Conservation (phyloP, 345 rosid species). For the Populus pruinosa region DNA sequence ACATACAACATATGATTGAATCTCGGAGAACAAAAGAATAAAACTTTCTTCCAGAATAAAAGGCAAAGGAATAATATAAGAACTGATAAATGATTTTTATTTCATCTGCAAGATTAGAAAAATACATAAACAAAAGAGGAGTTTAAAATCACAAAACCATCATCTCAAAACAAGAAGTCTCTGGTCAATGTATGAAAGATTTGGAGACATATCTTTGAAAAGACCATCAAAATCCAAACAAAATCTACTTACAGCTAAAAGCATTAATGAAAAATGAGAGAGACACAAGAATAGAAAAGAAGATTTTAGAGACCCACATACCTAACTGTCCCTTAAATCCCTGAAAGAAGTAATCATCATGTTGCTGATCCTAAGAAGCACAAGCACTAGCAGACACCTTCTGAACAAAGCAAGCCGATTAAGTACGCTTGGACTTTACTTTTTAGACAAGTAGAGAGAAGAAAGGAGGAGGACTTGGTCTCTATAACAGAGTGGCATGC, state of each 20-base stretch:
- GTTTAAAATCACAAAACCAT: neutral
- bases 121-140: neutral
- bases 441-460: neutral
- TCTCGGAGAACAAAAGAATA: neutral
- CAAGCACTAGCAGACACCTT: neutral
- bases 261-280: constrained; percentile 8
- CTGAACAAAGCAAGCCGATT: constrained; percentile 1
- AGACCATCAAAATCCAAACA: neutral
- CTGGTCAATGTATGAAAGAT: neutral
- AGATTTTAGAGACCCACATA: constrained; percentile 23
- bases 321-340: constrained; percentile 35
- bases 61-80: neutral
- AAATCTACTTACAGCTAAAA: neutral
- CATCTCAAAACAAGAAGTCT: neutral
- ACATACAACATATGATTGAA: neutral
- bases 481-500: neutral
- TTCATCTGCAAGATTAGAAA: neutral
- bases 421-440: neutral
- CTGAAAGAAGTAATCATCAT: constrained; percentile 15
- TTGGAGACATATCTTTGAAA: neutral
- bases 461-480: neutral
- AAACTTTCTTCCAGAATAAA: neutral
- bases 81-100: neutral
- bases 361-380: neutral
- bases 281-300: constrained; percentile 14